These are phyloP conservation scores for Kalmusia sp. DNA, from an alignment of 2,329 filamentous ascomycete genomes.

Conservation along the genomic window DNA sequence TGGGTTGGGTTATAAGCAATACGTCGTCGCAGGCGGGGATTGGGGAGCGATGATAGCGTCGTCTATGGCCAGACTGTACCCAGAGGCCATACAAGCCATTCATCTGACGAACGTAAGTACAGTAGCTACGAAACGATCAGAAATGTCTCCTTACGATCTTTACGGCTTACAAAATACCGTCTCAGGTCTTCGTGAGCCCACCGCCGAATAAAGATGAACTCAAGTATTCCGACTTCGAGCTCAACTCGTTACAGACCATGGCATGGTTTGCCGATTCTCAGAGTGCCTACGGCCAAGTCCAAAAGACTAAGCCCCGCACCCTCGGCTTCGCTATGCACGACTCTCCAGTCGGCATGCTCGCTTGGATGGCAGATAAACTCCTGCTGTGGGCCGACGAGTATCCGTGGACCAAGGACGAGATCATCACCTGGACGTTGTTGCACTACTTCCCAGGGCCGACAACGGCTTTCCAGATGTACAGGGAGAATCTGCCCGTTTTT, in stretches of 20 bases:
- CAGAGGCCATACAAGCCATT: neutral
- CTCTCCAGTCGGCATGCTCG: conserved; percentile 9
- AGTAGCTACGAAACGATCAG: neutral
- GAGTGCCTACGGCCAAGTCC: conserved; percentile 4
- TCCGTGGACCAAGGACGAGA: conserved; percentile 7
- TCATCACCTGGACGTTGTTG: conserved; percentile 7
- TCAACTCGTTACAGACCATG: neutral
- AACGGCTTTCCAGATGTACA: conserved; percentile 6
- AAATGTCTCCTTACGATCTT: no score
- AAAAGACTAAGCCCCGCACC: conserved; percentile 7
- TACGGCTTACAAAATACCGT: neutral
- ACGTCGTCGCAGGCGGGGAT: conserved; percentile 2
- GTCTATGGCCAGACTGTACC: neutral
- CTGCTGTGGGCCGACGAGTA: conserved; percentile 7
- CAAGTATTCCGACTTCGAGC: conserved; percentile 1
- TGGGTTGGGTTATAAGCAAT: conserved; percentile 2
- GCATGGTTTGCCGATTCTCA: neutral
- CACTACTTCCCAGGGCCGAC: conserved; percentile 7
- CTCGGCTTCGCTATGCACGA: conserved; percentile 8
- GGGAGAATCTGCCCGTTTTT: neutral
- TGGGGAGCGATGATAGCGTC: conserved; percentile 5
- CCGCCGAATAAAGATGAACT: neutral
- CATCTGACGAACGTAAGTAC: conserved; percentile 5
- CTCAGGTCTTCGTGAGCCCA: neutral
- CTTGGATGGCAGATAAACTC: conserved; percentile 10